These are phyloP conservation scores for Phoenix dactylifera DNA, from an alignment of 176 grass and related monocot genomes.

Conservation along the genomic window DNA sequence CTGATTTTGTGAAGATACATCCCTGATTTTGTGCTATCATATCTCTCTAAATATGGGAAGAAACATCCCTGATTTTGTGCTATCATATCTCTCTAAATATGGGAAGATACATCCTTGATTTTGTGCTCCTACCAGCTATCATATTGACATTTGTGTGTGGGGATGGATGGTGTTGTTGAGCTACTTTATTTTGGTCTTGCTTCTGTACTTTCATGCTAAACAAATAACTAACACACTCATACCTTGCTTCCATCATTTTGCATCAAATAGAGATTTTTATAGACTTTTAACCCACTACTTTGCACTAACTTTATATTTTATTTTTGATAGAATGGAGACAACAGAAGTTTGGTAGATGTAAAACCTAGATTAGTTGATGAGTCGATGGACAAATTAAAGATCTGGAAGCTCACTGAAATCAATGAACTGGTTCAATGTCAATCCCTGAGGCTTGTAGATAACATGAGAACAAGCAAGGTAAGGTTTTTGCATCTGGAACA, in stretches of 20 bases:
- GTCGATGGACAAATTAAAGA: constrained; percentile 70
- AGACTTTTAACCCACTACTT: background rate
- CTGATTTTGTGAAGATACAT: no score
- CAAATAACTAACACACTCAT: no score
- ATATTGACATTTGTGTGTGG: no score
- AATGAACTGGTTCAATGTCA: constrained; percentile 67
- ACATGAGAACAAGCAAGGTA: constrained; percentile 82
- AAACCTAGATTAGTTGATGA: constrained; percentile 96
- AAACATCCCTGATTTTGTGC: no score
- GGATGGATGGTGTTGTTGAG: no score
- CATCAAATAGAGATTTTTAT: no score
- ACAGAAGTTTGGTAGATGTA: constrained; percentile 69
- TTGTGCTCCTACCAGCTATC: no score
- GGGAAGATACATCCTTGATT: no score
- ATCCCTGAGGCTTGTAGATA: constrained; percentile 79
- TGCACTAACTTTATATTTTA: constrained; percentile 6
- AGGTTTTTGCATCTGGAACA: background rate
- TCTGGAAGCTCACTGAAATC: constrained; percentile 98
- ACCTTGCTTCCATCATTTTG: no score
- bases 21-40: no score
- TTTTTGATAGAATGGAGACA: constrained; percentile 72
- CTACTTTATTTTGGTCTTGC: background rate
- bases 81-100: no score
- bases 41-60: no score
- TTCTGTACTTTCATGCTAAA: background rate